Percentiles rank a stretch among this genome's conserved stretches.
Evolutionary conservation across 1,284 basidiomycete genomes (phyloP).

Genomic region (Gomphus sp.): DNA sequence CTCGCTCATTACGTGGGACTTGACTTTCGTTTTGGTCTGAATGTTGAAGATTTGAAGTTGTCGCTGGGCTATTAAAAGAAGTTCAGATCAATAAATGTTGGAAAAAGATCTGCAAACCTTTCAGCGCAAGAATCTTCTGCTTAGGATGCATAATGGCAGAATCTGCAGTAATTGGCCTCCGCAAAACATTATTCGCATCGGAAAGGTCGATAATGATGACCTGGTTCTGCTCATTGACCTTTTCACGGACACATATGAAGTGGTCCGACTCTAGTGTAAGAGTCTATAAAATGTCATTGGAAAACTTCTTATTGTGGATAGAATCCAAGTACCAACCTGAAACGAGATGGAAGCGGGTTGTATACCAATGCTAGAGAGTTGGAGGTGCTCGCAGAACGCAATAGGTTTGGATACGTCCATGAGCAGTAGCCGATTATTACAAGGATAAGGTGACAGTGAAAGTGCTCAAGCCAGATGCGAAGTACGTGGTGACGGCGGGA

Average conservation of each 20-base stretch:
- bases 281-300: conserved; percentile 37
- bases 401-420: conserved; percentile 57
- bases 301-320: conserved; percentile 14
- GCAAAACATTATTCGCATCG: conserved; percentile 93
- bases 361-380: conserved; percentile 93
- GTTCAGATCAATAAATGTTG: background rate
- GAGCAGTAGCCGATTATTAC: background rate
- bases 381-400: conserved; percentile 77
- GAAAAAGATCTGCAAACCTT: conserved; percentile 47
- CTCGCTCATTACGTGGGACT: conserved; percentile 90
- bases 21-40: conserved; percentile 94
- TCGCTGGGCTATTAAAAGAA: conserved; percentile 56
- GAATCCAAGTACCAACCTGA: conserved; percentile 54
- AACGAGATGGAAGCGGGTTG: conserved; percentile 97
- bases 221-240: conserved; percentile 86
- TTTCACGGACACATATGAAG: conserved; percentile 91
- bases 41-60: conserved; percentile 99
- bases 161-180: conserved; percentile 94
- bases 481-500: background rate
- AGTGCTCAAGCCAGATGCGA: background rate
- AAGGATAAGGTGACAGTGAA: background rate
- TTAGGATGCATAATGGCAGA: conserved; percentile 98
- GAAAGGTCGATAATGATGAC: conserved; percentile 96
- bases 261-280: conserved; percentile 95
- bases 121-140: conserved; percentile 95